A percentile compares a stretch with the other conserved stretches of the same genome.
These are phyloP conservation scores for Anacardium occidentale DNA, from an alignment of 345 rosid genomes.

Conservation along the genomic window DNA sequence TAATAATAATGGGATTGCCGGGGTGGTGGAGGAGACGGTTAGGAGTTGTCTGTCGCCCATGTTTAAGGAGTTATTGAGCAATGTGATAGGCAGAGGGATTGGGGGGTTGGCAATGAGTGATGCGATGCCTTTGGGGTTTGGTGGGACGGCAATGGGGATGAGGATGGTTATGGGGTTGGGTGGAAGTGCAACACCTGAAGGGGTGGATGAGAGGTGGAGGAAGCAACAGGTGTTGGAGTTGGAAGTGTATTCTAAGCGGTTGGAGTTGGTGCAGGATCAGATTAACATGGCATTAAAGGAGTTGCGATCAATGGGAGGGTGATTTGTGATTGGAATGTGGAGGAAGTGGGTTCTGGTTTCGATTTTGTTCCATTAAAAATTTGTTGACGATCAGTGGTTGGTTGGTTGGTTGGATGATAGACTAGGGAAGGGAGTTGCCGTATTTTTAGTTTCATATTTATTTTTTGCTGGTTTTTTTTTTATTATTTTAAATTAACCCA, in stretches of 20 bases:
- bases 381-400: constrained; percentile 19
- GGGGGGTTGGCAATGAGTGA: constrained; percentile 41
- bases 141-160: constrained; percentile 25
- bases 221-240: constrained; percentile 91
- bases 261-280: constrained; percentile 93
- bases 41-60: constrained; percentile 71
- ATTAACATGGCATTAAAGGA: constrained; percentile 75
- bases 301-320: constrained; percentile 53
- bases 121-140: constrained; percentile 30
- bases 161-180: constrained; percentile 25
- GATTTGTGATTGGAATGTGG: constrained; percentile 17
- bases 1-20: constrained; percentile 20
- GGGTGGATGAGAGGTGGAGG: constrained; percentile 86
- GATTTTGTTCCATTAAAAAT: constrained; percentile 13
- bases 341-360: constrained; percentile 2
- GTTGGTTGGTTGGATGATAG: constrained; percentile 9
- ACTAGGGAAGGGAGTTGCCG: constrained; percentile 29
- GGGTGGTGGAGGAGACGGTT: constrained; percentile 74
- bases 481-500: constrained; percentile 29
- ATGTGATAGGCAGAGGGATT: constrained; percentile 32
- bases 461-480: constrained; percentile 6
- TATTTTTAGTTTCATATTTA: constrained; percentile 10
- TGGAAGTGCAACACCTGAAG: constrained; percentile 39
- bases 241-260: constrained; percentile 83
- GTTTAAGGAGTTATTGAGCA: constrained; percentile 69